Evolutionary conservation across 2,329 filamentous ascomycete genomes (phyloP), one percentile per base, ranked within the genome.

Genomic region (Penicillium glabrum): DNA sequence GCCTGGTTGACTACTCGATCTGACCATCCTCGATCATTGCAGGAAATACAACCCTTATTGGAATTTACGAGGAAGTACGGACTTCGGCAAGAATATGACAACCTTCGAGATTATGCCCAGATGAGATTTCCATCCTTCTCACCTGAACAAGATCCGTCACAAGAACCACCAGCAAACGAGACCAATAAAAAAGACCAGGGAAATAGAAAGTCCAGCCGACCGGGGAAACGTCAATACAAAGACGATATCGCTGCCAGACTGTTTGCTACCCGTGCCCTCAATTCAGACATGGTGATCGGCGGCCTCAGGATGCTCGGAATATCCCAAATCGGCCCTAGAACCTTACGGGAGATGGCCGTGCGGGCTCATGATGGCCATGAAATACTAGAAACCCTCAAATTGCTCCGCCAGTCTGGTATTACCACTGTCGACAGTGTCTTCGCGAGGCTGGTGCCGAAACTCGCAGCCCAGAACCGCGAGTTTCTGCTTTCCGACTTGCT

Each of bases 191-290:
- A n/a, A 16, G 31, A 39, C 1, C 8, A 60, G 35, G 35, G 35
- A 26, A 1, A 51, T n/a, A 16, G 46, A 19, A 51, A 31, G 21
- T 57, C 57, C 16, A 6, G 24, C 61, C 3, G 58, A 67, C 21
- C 72, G 67, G 35, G 85, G 82, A 58, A 50, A 19, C 47, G 16
- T 21, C 73, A 75, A 9, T 83, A 86, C 60, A 88, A 84, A 66
- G 90, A 95, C 70, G 75, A 79, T 0, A 82, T 96, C 29, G 88
- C 89, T 19, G 89, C 92, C n/a, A 84, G 87, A 61, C 86, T 91
- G 77, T 93, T 96, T 70, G 92, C 92, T 10, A 89, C 87, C 1
- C 87, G 81, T 56, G 89, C 90, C 72, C 82, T 95, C 23, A 84
- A 87, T 1, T 79, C 92, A 10, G 86, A 93, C 54, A 83, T 88